Evolutionary conservation across 345 rosid species (phyloP).

Genomic region (Erucastrum elatum): DNA sequence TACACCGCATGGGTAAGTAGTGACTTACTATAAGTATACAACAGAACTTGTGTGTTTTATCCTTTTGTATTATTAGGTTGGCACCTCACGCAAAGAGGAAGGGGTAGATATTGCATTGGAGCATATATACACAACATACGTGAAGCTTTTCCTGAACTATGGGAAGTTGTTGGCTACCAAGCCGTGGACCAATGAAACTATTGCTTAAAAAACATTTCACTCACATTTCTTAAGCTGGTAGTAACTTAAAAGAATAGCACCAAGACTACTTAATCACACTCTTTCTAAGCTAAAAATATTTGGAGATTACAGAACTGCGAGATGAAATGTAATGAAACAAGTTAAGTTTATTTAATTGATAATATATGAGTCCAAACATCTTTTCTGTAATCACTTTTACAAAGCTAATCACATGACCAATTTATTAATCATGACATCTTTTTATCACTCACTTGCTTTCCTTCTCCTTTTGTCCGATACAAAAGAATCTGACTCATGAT

Average conservation of each 20-base stretch:
- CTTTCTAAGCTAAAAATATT: no score
- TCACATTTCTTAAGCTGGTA: not conserved
- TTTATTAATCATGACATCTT: slow-evolving; percentile 24
- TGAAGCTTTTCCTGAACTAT: slow-evolving; percentile 82
- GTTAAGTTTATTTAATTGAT: not conserved
- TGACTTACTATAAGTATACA: not conserved
- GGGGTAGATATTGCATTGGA: slow-evolving; percentile 79
- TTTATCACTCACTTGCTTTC: slow-evolving; percentile 35
- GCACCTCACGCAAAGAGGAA: slow-evolving; percentile 37
- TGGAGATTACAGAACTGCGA: not conserved
- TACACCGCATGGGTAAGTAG: slow-evolving; percentile 1
- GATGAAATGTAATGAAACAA: not conserved
- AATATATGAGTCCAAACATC: not conserved
- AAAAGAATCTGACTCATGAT: slow-evolving; percentile 64
- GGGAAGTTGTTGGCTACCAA: slow-evolving; percentile 59
- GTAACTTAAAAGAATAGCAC: not conserved
- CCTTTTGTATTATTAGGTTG: slow-evolving; percentile 42
- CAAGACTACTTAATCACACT: not conserved
- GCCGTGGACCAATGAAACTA: slow-evolving; percentile 65
- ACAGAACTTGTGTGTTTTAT: not conserved
- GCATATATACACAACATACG: slow-evolving; percentile 78
- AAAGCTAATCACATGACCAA: not conserved
- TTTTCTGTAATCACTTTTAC: not conserved
- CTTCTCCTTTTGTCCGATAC: slow-evolving; percentile 52
- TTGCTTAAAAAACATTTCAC: slow-evolving; percentile 19